A percentile compares a stretch with the other conserved stretches of the same genome.
Conservation (phyloP, 2,329 filamentous ascomycete genomes). For the Beauveria sp. region DNA sequence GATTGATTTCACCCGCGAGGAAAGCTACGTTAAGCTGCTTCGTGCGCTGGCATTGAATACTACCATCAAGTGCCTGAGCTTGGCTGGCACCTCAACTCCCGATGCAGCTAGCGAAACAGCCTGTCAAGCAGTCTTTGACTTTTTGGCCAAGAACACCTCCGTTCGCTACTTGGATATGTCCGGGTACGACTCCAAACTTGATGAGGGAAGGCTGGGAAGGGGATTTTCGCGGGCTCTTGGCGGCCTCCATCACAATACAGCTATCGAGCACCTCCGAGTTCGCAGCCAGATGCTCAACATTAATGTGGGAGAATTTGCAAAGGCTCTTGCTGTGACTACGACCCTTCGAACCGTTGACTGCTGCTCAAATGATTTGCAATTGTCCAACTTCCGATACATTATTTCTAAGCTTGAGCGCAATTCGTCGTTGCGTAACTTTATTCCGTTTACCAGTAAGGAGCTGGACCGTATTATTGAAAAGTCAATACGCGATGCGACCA, state of each 20-base stretch:
- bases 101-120: constrained; percentile 38
- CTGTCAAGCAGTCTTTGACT: constrained; percentile 39
- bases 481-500: constrained; percentile 24
- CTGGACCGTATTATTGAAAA: constrained; percentile 28
- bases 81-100: constrained; percentile 47
- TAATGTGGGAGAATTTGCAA: constrained; percentile 45
- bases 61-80: constrained; percentile 43
- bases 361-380: constrained; percentile 46
- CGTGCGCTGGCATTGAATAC: constrained; percentile 41
- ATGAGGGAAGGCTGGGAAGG: constrained; percentile 48
- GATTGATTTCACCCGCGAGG: constrained; percentile 47
- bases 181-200: constrained; percentile 49
- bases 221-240: constrained; percentile 44
- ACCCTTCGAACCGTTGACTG: constrained; percentile 46
- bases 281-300: constrained; percentile 49
- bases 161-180: constrained; percentile 49
- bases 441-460: constrained; percentile 32
- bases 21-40: constrained; percentile 44
- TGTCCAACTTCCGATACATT: constrained; percentile 42
- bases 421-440: constrained; percentile 36
- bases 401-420: constrained; percentile 37
- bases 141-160: constrained; percentile 44
- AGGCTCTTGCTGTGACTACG: constrained; percentile 40
- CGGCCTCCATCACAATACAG: constrained; percentile 37
- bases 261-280: constrained; percentile 43